Evolutionary conservation across 208 protist species (phyloP).

Genomic region (Acanthamoeba culbertsoni): DNA sequence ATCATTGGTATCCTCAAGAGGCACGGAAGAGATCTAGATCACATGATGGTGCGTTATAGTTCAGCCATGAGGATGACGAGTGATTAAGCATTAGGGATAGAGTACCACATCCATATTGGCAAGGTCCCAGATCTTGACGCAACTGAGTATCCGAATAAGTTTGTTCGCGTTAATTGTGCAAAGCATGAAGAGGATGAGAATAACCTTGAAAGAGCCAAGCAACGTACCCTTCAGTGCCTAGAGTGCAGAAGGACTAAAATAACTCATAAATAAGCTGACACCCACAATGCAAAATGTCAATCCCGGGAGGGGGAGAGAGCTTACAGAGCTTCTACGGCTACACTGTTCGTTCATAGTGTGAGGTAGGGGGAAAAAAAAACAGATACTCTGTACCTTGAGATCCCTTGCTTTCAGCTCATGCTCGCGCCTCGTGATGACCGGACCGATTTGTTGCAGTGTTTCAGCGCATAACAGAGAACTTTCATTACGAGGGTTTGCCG

Average conservation of each 20-base stretch:
- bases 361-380: no score
- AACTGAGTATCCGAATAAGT: not conserved
- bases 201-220: no score
- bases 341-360: no score
- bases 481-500: not conserved
- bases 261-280: no score
- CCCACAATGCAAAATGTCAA: no score
- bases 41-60: not conserved
- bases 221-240: slow-evolving; percentile 12
- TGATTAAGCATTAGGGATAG: not conserved
- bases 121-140: not conserved
- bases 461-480: not conserved
- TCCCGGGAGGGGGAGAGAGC: not conserved
- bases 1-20: not conserved
- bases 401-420: not conserved
- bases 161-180: no score
- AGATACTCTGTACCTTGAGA: not conserved
- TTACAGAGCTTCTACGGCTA: not conserved
- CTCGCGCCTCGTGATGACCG: not conserved
- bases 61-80: not conserved
- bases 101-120: slow-evolving; percentile 6
- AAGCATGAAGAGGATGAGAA: not conserved
- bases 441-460: not conserved
- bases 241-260: slow-evolving; percentile 6
- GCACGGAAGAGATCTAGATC: not conserved